Evolutionary conservation across 208 protist species (phyloP).

Genomic region (Trypanosoma caninum): DNA sequence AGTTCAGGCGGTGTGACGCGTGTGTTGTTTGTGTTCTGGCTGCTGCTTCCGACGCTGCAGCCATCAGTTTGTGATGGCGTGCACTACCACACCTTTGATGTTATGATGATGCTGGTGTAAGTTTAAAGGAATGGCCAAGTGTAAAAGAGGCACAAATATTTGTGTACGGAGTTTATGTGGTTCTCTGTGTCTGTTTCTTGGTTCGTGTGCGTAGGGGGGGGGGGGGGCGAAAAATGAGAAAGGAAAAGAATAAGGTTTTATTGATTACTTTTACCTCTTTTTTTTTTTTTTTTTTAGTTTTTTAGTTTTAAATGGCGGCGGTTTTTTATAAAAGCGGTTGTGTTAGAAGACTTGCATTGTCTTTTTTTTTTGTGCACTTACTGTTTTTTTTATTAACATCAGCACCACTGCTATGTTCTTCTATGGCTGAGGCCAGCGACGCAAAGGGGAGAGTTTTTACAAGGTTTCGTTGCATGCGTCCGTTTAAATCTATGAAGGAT

Average conservation of each 20-base stretch:
- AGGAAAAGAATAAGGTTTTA: no score
- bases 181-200: no score
- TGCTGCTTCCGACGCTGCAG: slow-evolving; percentile 49
- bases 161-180: not conserved
- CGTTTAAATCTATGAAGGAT: slow-evolving; percentile 40
- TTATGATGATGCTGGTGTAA: slow-evolving; percentile 22
- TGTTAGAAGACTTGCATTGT: not conserved
- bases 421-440: no score
- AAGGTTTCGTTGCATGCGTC: slow-evolving; percentile 53
- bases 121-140: not conserved
- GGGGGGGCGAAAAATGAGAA: no score
- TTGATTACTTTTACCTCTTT: slow-evolving; percentile 1
- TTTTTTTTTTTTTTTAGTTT: slow-evolving; percentile 2
- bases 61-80: slow-evolving; percentile 51
- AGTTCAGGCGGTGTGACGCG: slow-evolving; percentile 1
- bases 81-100: slow-evolving; percentile 57
- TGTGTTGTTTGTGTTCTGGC: slow-evolving; percentile 38
- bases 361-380: not conserved
- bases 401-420: not conserved
- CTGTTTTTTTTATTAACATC: not conserved
- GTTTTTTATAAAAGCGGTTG: not conserved
- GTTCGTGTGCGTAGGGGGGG: no score
- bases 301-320: not conserved
- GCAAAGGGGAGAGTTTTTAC: not conserved
- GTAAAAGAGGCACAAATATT: slow-evolving; percentile 15